Conservation (phyloP, 139 green algal species). For the Deuterostichococcus epilithicus region DNA sequence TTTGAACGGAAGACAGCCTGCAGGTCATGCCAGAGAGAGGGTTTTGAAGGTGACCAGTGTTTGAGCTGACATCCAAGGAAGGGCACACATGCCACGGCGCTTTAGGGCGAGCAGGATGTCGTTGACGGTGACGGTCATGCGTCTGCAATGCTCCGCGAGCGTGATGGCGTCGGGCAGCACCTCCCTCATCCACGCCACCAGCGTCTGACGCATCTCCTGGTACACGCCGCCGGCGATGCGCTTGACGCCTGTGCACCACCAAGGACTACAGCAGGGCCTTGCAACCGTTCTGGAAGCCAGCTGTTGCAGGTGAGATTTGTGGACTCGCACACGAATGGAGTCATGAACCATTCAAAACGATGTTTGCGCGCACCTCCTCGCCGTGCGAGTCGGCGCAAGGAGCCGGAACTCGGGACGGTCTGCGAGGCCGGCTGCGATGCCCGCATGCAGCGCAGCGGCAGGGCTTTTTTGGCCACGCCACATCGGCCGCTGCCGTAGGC, state of each 20-base stretch:
- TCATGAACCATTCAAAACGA: neutral
- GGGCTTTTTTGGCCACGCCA: neutral
- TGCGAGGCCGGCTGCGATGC: neutral
- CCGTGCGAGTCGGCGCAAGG: neutral
- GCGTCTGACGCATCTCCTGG: slow-evolving; percentile 9
- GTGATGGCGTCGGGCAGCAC: slow-evolving; percentile 10
- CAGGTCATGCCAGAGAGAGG: no score
- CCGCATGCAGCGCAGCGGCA: neutral
- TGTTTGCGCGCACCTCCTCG: neutral
- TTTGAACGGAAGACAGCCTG: neutral
- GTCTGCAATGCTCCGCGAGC: slow-evolving; percentile 11
- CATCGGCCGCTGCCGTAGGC: neutral
- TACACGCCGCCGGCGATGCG: slow-evolving; percentile 17
- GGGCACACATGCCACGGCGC: slow-evolving; percentile 11
- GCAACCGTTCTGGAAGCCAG: no score
- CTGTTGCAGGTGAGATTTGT: no score
- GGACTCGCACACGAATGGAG: no score
- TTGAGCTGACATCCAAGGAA: no score
- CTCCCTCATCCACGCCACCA: neutral
- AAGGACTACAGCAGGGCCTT: neutral
- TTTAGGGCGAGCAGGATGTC: slow-evolving; percentile 23
- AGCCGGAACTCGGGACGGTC: neutral
- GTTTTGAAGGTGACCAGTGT: no score
- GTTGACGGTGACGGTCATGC: slow-evolving; percentile 22
- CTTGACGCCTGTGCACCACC: slow-evolving; percentile 21